A percentile compares a stretch with the other conserved stretches of the same genome.
Conservation (phyloP, 2,329 filamentous ascomycete species). For the Colletotrichum endophyticum region DNA sequence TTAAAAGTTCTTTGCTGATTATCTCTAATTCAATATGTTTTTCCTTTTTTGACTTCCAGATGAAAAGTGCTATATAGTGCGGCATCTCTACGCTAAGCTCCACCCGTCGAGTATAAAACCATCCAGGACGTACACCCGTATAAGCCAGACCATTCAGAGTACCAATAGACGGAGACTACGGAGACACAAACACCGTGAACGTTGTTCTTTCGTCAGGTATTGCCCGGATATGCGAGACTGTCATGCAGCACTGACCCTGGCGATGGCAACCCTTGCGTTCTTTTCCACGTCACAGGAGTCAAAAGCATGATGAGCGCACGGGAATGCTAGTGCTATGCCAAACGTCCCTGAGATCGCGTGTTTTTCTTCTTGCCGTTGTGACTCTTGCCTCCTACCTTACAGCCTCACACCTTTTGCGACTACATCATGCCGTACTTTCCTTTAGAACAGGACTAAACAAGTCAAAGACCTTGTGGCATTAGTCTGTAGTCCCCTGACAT, state of each 20-base stretch:
- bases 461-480: neutral
- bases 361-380: neutral
- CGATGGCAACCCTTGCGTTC: neutral
- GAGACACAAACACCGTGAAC: neutral
- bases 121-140: neutral
- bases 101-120: neutral
- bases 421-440: neutral
- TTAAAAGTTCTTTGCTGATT: neutral
- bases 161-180: neutral
- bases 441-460: neutral
- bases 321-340: neutral
- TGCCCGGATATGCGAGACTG: neutral
- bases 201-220: neutral
- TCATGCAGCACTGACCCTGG: neutral
- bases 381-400: neutral
- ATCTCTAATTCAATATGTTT: neutral
- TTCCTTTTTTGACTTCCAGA: neutral
- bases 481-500: neutral
- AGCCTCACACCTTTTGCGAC: neutral
- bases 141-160: neutral
- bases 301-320: neutral
- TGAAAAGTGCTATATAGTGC: neutral
- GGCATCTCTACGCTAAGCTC: neutral
- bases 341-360: neutral
- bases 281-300: neutral